These are phyloP conservation scores for Cymbopogon citratus DNA, from an alignment of 176 grass and related monocot species.

Conservation along the genomic window DNA sequence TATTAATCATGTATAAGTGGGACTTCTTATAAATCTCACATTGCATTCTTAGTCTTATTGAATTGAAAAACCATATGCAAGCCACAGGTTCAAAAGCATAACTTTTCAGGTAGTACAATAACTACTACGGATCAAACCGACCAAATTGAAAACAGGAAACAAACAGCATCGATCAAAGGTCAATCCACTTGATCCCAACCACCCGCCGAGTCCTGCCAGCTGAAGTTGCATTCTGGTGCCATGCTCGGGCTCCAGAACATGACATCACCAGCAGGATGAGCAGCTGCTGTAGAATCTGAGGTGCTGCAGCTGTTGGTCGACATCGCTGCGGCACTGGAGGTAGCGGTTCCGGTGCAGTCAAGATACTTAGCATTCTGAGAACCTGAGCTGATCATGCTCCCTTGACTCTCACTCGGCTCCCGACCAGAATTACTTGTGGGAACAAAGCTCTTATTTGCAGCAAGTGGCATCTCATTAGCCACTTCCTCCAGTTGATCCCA, in stretches of 20 bases:
- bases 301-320: background rate
- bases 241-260: constrained; percentile 23
- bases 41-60: background rate
- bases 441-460: background rate
- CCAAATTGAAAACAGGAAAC: background rate
- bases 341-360: constrained; percentile 22
- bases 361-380: constrained; percentile 17
- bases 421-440: constrained; percentile 1
- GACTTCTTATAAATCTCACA: too few relatives aligned
- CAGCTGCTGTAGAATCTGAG: constrained; percentile 12
- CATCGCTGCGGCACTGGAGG: constrained; percentile 14
- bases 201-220: constrained; percentile 19
- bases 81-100: background rate
- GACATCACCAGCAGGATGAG: background rate
- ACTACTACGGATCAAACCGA: background rate
- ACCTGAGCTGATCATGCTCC: constrained; percentile 44
- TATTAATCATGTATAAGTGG: too few relatives aligned
- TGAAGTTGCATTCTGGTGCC: background rate
- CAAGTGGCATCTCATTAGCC: background rate
- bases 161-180: background rate
- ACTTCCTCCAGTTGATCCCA: constrained; percentile 39
- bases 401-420: constrained; percentile 15
- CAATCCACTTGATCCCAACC: constrained; percentile 34
- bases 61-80: background rate
- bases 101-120: background rate